Evolutionary conservation across 1,284 basidiomycete genomes (phyloP).

Genomic region (Ustilago tritici): DNA sequence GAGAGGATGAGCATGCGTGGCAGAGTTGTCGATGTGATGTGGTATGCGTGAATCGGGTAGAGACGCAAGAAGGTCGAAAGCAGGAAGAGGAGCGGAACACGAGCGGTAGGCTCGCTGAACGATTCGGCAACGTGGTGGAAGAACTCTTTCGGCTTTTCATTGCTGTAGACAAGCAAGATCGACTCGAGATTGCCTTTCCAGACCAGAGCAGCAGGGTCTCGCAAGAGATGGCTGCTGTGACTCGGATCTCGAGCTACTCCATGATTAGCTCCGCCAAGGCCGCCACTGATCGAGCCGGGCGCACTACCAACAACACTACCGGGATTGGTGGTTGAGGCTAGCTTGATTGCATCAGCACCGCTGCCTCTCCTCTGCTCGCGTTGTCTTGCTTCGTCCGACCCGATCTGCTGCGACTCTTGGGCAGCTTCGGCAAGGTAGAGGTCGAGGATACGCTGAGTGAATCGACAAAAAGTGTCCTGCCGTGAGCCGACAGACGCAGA

Average conservation of each 20-base stretch:
- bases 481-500: conserved; percentile 32
- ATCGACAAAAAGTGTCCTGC: conserved; percentile 50
- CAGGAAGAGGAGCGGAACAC: conserved; percentile 61
- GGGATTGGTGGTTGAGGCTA: conserved; percentile 5
- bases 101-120: conserved; percentile 45
- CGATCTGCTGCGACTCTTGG: conserved; percentile 34
- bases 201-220: conserved; percentile 41
- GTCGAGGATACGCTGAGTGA: conserved; percentile 60
- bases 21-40: conserved; percentile 63
- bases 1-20: conserved; percentile 53
- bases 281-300: conserved; percentile 3
- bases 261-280: conserved; percentile 16
- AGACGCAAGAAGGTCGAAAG: conserved; percentile 63
- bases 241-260: conserved; percentile 16
- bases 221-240: conserved; percentile 17
- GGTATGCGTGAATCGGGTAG: conserved; percentile 63
- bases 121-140: conserved; percentile 63
- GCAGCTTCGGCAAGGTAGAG: conserved; percentile 62
- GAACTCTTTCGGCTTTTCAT: conserved; percentile 60
- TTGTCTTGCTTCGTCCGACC: conserved; percentile 17
- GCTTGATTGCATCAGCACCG: conserved; percentile 22
- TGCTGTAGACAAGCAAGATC: conserved; percentile 58
- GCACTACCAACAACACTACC: conserved; percentile 15
- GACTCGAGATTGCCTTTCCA: conserved; percentile 62
- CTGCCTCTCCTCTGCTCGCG: conserved; percentile 21